Evolutionary conservation across 1,284 basidiomycete species (phyloP).

Genomic region (Amylostereum areolatum): DNA sequence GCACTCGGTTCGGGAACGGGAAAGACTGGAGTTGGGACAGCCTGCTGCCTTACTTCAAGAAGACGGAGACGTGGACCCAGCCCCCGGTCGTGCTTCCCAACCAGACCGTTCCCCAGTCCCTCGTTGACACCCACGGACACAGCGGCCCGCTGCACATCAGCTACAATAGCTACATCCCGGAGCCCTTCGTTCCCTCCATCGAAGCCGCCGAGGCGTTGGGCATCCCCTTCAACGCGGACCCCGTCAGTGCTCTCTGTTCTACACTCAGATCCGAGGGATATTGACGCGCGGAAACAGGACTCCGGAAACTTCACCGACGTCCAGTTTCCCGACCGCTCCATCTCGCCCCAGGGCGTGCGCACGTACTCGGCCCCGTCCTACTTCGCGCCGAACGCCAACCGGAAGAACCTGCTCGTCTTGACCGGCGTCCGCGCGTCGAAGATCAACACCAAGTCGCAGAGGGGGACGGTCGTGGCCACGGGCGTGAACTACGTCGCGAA

Average conservation of each 20-base stretch:
- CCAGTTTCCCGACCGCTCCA: no score
- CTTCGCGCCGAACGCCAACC: slow-evolving; percentile 11
- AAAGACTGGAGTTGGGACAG: slow-evolving; percentile 56
- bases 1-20: slow-evolving; percentile 18
- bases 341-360: background rate
- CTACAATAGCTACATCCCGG: slow-evolving; percentile 7
- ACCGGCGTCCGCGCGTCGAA: slow-evolving; percentile 10
- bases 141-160: slow-evolving; percentile 8
- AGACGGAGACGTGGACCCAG: slow-evolving; percentile 18
- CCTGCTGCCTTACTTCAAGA: slow-evolving; percentile 43
- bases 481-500: slow-evolving; percentile 23
- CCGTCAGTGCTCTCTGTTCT: no score
- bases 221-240: no score
- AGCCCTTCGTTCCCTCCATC: no score
- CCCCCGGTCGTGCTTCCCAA: no score
- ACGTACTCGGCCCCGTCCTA: background rate
- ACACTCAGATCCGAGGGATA: no score
- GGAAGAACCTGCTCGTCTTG: slow-evolving; percentile 17
- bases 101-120: background rate
- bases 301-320: no score
- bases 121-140: slow-evolving; percentile 5
- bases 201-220: no score
- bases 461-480: slow-evolving; percentile 13
- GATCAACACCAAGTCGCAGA: slow-evolving; percentile 5
- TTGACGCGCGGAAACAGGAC: no score